Conservation (phyloP, 1,284 basidiomycete genomes). For the Malassezia equina region DNA sequence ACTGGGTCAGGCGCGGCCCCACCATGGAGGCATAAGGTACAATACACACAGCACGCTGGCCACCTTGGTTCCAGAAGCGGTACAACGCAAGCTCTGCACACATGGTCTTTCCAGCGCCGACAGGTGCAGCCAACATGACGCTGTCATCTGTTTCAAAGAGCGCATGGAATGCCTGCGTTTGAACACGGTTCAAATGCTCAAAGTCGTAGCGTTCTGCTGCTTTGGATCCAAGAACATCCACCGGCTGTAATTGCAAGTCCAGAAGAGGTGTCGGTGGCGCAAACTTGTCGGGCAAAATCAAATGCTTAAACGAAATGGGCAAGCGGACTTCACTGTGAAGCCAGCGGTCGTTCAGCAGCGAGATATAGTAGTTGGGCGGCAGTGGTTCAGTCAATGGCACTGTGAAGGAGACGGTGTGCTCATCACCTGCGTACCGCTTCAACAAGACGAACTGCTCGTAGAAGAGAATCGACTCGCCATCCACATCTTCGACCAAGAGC, state of each 20-base stretch:
- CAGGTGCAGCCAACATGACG: constrained; percentile 88
- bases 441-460: constrained; percentile 85
- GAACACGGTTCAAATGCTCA: constrained; percentile 90
- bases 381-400: constrained; percentile 94
- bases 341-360: constrained; percentile 89
- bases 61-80: constrained; percentile 76
- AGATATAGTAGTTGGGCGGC: constrained; percentile 95
- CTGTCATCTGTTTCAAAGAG: constrained; percentile 92
- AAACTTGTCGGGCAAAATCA: constrained; percentile 95
- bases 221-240: constrained; percentile 83
- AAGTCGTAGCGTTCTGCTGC: constrained; percentile 75
- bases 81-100: constrained; percentile 92
- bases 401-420: constrained; percentile 86
- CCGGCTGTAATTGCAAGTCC: constrained; percentile 79
- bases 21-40: constrained; percentile 97
- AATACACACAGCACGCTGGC: constrained; percentile 83
- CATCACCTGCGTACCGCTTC: constrained; percentile 73
- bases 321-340: constrained; percentile 85
- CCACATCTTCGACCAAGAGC: constrained; percentile 91
- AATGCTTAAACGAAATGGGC: constrained; percentile 93
- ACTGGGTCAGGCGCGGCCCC: constrained; percentile 74
- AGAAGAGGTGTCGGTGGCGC: constrained; percentile 82
- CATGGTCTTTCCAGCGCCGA: constrained; percentile 91
- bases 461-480: constrained; percentile 88
- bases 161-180: constrained; percentile 97